Conservation (phyloP, 1,284 basidiomycete species). For the Neonothopanus nambi region DNA sequence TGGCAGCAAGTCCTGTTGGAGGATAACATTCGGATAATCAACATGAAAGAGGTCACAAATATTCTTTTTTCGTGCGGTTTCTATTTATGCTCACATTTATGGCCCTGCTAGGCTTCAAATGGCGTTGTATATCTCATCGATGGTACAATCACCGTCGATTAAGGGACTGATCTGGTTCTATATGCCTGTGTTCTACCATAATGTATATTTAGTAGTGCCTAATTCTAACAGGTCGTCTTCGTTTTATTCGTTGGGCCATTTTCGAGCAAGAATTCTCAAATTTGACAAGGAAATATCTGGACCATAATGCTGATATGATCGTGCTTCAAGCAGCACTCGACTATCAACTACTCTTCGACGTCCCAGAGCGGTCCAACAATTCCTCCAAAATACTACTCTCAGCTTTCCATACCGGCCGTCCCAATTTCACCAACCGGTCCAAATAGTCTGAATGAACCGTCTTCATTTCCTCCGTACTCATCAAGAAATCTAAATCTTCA, state of each 20-base stretch:
- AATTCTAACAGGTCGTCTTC: no score
- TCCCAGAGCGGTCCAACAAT: no score
- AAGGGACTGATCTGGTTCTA: no score
- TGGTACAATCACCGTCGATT: constrained; percentile 50
- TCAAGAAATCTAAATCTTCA: constrained; percentile 7
- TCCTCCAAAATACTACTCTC: no score
- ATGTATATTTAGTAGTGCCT: no score
- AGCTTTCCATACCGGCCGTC: neutral
- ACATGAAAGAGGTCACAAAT: constrained; percentile 54
- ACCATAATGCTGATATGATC: no score
- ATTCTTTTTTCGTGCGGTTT: constrained; percentile 1
- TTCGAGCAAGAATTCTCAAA: no score
- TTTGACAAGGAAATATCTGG: no score
- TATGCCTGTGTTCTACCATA: neutral
- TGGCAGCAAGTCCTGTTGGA: constrained; percentile 62
- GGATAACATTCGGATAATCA: constrained; percentile 50
- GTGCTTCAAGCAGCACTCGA: no score
- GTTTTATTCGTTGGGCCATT: no score
- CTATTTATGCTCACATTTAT: constrained; percentile 7
- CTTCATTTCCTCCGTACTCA: neutral
- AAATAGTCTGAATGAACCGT: neutral
- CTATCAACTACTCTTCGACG: no score
- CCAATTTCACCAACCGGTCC: neutral
- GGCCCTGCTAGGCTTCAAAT: constrained; percentile 54
- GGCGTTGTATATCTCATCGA: constrained; percentile 74